Evolutionary conservation across 2,329 filamentous ascomycete genomes (phyloP).

Genomic region (Zasmidium citrigriseum): DNA sequence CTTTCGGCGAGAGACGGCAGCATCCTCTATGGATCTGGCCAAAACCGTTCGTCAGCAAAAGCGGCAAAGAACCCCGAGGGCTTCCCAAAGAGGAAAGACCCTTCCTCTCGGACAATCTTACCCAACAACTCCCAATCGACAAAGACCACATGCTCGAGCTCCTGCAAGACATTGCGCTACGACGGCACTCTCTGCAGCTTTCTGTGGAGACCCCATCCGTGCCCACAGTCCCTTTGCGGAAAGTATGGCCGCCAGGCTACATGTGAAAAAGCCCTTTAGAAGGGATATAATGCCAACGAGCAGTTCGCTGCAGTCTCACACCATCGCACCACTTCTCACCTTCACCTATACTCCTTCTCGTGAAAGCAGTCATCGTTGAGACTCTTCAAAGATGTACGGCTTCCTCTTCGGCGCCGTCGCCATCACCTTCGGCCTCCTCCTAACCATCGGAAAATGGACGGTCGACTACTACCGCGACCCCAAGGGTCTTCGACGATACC

Average conservation of each 20-base stretch:
- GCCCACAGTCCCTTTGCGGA: constrained; percentile 2
- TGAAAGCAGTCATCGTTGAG: background rate
- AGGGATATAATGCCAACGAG: constrained; percentile 3
- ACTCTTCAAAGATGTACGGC: constrained; percentile 20
- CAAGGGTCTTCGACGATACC: constrained; percentile 52
- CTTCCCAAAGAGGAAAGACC: background rate
- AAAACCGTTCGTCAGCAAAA: background rate
- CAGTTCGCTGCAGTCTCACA: background rate
- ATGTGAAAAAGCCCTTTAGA: background rate
- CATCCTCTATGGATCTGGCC: background rate
- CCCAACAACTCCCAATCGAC: background rate
- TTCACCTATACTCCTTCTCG: background rate
- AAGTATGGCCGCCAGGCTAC: constrained; percentile 9
- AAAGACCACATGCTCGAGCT: background rate
- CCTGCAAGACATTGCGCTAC: background rate
- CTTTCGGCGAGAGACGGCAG: too few relatives aligned
- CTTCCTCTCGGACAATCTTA: background rate
- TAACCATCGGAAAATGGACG: constrained; percentile 22
- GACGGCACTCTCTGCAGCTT: too few relatives aligned
- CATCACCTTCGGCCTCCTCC: constrained; percentile 12
- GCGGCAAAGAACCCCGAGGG: background rate
- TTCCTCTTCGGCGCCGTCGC: constrained; percentile 19
- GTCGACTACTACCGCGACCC: constrained; percentile 45
- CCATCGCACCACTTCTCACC: constrained; percentile 4
- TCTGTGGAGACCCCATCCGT: constrained; percentile 8